Evolutionary conservation across 495 filamentous ascomycete genomes (phyloP), one percentile per base, ranked within the genome.

Genomic region (Neurospora intermedia): DNA sequence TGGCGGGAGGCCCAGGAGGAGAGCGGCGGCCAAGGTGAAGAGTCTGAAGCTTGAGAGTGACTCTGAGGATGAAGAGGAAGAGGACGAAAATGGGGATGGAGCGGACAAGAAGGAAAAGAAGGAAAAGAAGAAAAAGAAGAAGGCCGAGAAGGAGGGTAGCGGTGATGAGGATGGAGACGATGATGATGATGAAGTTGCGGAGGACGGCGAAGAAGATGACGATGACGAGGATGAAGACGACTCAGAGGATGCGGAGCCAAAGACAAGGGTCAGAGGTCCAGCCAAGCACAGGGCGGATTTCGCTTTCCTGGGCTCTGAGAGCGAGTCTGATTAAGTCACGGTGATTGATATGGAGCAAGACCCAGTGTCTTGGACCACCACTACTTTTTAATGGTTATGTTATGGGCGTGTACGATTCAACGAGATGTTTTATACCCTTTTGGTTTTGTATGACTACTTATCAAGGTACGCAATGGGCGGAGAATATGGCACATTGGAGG

Each of bases 131-230:
- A 66, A 66, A 15, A 38, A 38, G 35, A 38, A 4, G 35, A 38
- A 38, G 35, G 73, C 54, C 1, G 54, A 66, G 27, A 74, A 72
- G 15, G 76, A 86, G n/a, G 77, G 76, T 54, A 80, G 81, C 35
- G 79, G 80, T 35, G 83, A 78, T 18, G 85, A 73, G 45, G 86
- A 87, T 39, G 82, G 77, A 18, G 86, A 87, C 0, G 78, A 79
- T 11, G 87, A 85, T 11, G 87, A 85, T 69, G 85, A 86, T 70
- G 77, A 0, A 39, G 82, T 75, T 18, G 85, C 43, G 70, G 86
- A 87, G 40, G 83, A 79, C 20, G 86, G 86, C 40, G 87, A 86
- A 70, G 88, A 88, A 70, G 74, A 80, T 0, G 76, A 76, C 1
- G 75, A 80, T 0, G 76, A 76, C 1, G 73, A 76, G 15, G 74